Evolutionary conservation across 116 monocot species (phyloP).

Genomic region (Trichopus zeylanicus): DNA sequence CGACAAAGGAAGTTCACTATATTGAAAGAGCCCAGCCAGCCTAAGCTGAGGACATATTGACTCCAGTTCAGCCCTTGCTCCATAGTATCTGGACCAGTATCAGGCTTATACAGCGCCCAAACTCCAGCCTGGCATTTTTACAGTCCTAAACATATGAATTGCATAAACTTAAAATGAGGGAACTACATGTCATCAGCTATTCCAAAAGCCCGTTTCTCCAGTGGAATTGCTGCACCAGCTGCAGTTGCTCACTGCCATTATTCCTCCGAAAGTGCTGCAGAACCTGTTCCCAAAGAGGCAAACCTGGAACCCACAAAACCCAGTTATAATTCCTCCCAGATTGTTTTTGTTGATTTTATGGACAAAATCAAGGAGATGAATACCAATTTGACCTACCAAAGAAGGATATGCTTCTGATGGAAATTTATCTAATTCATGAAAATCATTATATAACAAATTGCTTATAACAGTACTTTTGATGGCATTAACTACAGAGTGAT

Average conservation of each 20-base stretch:
- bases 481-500: too few relatives aligned
- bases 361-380: too few relatives aligned
- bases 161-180: neutral
- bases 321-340: neutral
- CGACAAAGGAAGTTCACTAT: too few relatives aligned
- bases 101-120: too few relatives aligned
- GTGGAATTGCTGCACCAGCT: conserved; percentile 62
- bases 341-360: neutral
- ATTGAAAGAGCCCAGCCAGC: too few relatives aligned
- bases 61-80: too few relatives aligned
- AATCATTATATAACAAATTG: neutral
- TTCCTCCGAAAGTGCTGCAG: conserved; percentile 53
- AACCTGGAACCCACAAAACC: conserved; percentile 23
- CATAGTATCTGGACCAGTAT: neutral
- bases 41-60: too few relatives aligned
- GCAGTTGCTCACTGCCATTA: conserved; percentile 65
- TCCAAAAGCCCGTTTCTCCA: conserved; percentile 91
- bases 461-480: neutral
- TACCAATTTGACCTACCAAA: too few relatives aligned
- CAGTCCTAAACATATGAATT: too few relatives aligned
- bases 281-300: conserved; percentile 45
- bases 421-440: neutral
- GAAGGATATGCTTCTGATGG: too few relatives aligned
- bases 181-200: conserved; percentile 93
- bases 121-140: neutral